Percentiles rank a stretch among this genome's conserved stretches.
Conservation (phyloP, 495 filamentous ascomycete species). For the Podospora pseudoanserina region DNA sequence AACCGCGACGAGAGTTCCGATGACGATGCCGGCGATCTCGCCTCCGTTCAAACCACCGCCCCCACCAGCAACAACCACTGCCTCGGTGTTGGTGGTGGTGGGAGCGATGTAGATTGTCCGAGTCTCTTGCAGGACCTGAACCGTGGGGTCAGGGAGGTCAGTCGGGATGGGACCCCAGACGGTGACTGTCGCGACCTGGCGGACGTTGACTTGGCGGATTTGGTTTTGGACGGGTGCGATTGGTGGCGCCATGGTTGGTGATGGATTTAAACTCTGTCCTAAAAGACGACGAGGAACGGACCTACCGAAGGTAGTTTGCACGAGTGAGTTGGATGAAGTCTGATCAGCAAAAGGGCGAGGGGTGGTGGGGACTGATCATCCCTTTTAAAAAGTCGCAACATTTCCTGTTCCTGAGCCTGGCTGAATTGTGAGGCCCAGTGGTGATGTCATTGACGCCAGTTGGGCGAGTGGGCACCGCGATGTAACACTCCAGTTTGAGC, state of each 20-base stretch:
- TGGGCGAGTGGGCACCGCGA: too few relatives aligned
- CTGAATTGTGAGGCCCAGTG: too few relatives aligned
- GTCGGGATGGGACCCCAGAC: neutral
- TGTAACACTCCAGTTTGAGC: too few relatives aligned
- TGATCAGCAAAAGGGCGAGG: neutral
- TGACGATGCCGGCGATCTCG: constrained; percentile 9
- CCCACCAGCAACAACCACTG: neutral
- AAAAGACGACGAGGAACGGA: neutral
- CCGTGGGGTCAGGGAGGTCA: neutral
- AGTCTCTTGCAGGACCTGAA: neutral
- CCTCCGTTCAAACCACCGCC: neutral
- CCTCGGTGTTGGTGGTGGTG: neutral
- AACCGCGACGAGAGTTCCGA: neutral
- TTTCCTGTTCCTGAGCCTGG: too few relatives aligned
- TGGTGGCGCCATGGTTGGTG: neutral
- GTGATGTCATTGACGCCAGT: too few relatives aligned
- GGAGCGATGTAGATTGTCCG: neutral
- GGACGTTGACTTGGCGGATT: neutral
- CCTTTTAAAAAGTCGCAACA: too few relatives aligned
- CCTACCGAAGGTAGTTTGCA: too few relatives aligned
- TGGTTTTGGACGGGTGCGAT: neutral
- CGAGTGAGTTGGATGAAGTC: neutral
- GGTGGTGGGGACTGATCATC: too few relatives aligned
- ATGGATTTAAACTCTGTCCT: neutral
- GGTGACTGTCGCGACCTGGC: neutral